Evolutionary conservation across 1,139 yeast species (phyloP), one percentile per base, ranked within the genome.

Genomic region (Yamadazyma mexicana): DNA sequence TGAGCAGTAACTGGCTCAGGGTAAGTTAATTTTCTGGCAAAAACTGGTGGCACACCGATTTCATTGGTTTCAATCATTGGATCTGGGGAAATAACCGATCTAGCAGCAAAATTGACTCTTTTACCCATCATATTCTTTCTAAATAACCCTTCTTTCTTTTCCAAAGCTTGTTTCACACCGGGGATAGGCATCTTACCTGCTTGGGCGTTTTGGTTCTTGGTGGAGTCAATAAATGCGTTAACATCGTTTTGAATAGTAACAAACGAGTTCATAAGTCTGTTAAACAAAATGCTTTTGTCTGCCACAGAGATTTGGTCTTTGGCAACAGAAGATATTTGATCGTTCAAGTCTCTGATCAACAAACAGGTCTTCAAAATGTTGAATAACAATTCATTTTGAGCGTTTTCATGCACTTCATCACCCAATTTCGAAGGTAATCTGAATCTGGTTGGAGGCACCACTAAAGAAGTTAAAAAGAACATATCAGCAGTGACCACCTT

Each of bases 81-180:
- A 69, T 94, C 99, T 4, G 98, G 98, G 5, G 98, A 91, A 67
- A 94, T 94, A 54, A 94, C 99, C 11, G 98, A 91, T 65, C 99
- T 87, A 37, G 98, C 98, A 45, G 98, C 98, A 57, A 87, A 91
- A 62, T 94, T 94, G 45, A 94, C 99, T 73, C 99, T 88, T 75
- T 94, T 94, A 64, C 99, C 99, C 98, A 94, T 94, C 98, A 94
- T 92, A 59, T 94, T 96, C 64, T 91, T 92, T 74, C 99, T 83
- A 74, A 92, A 92, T 52, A 92, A 75, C 62, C 99, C 99, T 69
- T 94, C 98, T 63, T 94, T 94, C 83, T 94, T 92, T 69, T 94
- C 99, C 57, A 94, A 73, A 4, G 96, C 96, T 73, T 94, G 98
- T 63, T 94, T 92, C 55, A 94, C 81, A 71, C 99, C 99, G 2